Percentiles rank a stretch among this genome's conserved stretches.
Evolutionary conservation across 164 flowering plant genomes (phyloP).

Genomic region (Nymphaea colorata): DNA sequence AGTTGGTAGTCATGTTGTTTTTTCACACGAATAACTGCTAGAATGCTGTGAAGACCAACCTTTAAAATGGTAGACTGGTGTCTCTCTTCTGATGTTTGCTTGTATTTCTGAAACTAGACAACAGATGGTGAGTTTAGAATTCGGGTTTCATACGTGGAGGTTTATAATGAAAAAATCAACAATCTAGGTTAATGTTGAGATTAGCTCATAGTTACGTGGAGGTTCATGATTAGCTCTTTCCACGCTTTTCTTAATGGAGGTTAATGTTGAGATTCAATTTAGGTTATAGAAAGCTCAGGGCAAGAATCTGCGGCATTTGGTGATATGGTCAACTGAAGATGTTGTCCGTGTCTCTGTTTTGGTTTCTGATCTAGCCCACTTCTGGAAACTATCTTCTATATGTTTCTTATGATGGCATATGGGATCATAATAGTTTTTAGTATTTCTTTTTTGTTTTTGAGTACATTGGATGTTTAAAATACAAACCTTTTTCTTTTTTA

Average conservation of each 20-base stretch:
- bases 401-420: background rate
- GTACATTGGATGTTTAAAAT: background rate
- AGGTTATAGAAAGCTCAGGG: constrained; percentile 95
- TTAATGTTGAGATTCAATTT: constrained; percentile 1
- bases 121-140: constrained; percentile 67
- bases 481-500: background rate
- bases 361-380: constrained; percentile 33
- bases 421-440: background rate
- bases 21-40: background rate
- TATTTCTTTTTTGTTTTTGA: background rate
- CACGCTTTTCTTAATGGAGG: background rate
- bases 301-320: constrained; percentile 26
- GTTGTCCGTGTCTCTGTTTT: constrained; percentile 88
- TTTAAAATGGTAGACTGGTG: background rate
- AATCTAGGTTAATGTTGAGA: constrained; percentile 65
- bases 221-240: background rate
- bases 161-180: constrained; percentile 92
- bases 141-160: constrained; percentile 95
- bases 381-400: background rate
- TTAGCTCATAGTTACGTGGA: no score
- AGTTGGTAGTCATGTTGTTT: constrained; percentile 36
- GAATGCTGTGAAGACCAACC: background rate
- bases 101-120: constrained; percentile 24
- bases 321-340: constrained; percentile 35
- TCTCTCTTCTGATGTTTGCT: background rate